These are phyloP conservation scores for Lunasporangiospora selenospora DNA, from an alignment of 192 early-diverging fungal genomes.

Conservation along the genomic window DNA sequence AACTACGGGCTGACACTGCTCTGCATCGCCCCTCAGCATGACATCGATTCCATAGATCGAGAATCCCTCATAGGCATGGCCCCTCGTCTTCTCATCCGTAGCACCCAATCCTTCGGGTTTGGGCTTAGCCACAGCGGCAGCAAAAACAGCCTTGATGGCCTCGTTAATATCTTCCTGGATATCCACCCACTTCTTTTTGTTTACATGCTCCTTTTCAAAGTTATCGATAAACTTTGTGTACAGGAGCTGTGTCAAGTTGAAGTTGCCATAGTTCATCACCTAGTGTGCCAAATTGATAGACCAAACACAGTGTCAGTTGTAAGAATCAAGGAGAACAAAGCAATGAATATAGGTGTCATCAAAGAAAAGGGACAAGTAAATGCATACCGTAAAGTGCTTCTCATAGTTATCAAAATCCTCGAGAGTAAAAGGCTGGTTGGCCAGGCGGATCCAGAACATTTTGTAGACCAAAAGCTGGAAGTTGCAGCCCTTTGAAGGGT, in stretches of 20 bases:
- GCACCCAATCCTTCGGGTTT: slow-evolving; percentile 44
- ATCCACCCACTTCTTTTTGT: slow-evolving; percentile 47
- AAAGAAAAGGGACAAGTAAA: neutral
- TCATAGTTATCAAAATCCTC: slow-evolving; percentile 55
- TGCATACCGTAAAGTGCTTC: slow-evolving; percentile 51
- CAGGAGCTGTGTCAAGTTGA: slow-evolving; percentile 54
- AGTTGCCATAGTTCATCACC: slow-evolving; percentile 57
- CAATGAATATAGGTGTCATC: neutral
- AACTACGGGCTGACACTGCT: slow-evolving; percentile 50
- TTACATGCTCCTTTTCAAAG: slow-evolving; percentile 54
- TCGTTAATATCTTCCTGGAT: slow-evolving; percentile 55
- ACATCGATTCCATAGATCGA: slow-evolving; percentile 57
- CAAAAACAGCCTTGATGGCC: slow-evolving; percentile 56
- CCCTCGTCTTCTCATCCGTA: slow-evolving; percentile 6
- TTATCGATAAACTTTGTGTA: slow-evolving; percentile 55
- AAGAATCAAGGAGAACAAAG: too few species aligned
- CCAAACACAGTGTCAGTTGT: too few species aligned
- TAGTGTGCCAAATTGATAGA: too few species aligned
- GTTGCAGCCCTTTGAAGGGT: slow-evolving; percentile 41
- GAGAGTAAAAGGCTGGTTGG: slow-evolving; percentile 48
- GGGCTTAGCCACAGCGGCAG: slow-evolving; percentile 54
- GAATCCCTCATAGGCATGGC: slow-evolving; percentile 40
- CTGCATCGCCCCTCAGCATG: slow-evolving; percentile 49
- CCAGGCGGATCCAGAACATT: slow-evolving; percentile 59
- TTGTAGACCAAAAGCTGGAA: slow-evolving; percentile 53